Percentiles rank a stretch among this genome's conserved stretches.
These are phyloP conservation scores for Thelephora ganbajun DNA, from an alignment of 768 basidiomycete genomes.

Conservation along the genomic window DNA sequence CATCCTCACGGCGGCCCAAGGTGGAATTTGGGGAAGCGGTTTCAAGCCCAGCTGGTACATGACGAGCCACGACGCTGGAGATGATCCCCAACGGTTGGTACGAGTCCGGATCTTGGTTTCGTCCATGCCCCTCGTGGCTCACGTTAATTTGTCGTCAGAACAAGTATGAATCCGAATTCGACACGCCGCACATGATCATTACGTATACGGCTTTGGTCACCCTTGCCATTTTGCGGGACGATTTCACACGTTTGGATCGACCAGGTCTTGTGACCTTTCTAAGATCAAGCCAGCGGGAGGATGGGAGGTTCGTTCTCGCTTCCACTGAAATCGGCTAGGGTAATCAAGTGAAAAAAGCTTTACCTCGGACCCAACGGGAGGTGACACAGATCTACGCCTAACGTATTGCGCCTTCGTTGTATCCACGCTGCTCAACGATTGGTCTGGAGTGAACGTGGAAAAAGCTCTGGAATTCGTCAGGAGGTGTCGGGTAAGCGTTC, in stretches of 20 bases:
- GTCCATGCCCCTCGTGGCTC: background rate
- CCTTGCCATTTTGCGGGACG: constrained; percentile 79
- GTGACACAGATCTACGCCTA: constrained; percentile 71
- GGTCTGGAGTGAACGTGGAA: constrained; percentile 56
- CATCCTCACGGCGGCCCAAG: constrained; percentile 19
- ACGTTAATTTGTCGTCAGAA: constrained; percentile 9
- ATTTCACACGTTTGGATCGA: constrained; percentile 59
- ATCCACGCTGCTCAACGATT: constrained; percentile 64
- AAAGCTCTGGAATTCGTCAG: constrained; percentile 50
- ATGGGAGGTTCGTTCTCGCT: constrained; percentile 58
- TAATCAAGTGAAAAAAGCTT: constrained; percentile 30
- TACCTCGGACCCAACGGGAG: constrained; percentile 49
- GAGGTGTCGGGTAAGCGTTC: constrained; percentile 49
- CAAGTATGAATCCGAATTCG: constrained; percentile 33
- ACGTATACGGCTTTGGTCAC: constrained; percentile 84
- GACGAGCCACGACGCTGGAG: constrained; percentile 21
- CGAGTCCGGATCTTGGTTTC: constrained; percentile 6
- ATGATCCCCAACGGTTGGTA: constrained; percentile 6
- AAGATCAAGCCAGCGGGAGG: constrained; percentile 53
- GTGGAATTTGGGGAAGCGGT: constrained; percentile 44
- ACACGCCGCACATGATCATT: constrained; percentile 78
- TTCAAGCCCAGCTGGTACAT: constrained; percentile 70
- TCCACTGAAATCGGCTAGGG: no score
- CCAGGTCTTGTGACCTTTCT: constrained; percentile 55
- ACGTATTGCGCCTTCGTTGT: constrained; percentile 83